phyloP scores from a whole-genome alignment of 2,329 filamentous ascomycete genomes.

The Colletotrichum theobromicola region DNA sequence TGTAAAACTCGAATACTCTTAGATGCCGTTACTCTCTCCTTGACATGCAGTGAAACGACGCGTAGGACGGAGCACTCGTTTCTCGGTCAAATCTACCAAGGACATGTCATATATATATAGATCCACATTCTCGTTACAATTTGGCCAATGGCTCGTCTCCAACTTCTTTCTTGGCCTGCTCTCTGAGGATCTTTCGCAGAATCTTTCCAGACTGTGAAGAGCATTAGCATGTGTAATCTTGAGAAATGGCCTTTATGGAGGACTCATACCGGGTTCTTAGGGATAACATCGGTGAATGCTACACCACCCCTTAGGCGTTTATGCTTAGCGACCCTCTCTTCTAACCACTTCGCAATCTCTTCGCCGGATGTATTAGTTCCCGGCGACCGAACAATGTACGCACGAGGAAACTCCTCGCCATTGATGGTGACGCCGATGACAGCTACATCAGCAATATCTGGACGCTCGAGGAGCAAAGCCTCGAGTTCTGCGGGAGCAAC shows the following conservation, averaged over 20 bases:
- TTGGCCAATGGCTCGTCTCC: constrained; percentile 36
- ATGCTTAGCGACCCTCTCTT: constrained; percentile 64
- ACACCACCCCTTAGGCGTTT: constrained; percentile 76
- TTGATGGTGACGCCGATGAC: constrained; percentile 65
- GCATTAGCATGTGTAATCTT: background rate
- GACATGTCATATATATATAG: background rate
- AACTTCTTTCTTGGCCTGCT: constrained; percentile 60
- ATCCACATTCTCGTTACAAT: background rate
- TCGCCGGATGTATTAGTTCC: constrained; percentile 50
- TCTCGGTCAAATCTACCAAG: background rate
- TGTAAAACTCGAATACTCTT: background rate
- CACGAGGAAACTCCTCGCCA: constrained; percentile 65
- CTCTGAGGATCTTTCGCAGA: constrained; percentile 62
- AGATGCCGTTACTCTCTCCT: background rate
- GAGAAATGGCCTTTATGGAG: background rate
- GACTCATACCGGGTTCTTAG: constrained; percentile 57
- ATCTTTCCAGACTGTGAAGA: constrained; percentile 67
- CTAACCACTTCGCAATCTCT: constrained; percentile 69
- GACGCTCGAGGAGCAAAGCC: constrained; percentile 40
- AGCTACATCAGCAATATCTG: constrained; percentile 64
- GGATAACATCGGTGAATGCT: constrained; percentile 69
- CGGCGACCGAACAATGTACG: constrained; percentile 61
- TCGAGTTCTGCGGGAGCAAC: constrained; percentile 61
- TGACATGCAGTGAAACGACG: background rate
- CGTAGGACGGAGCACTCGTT: background rate